Base-by-base conservation (phyloP, 176 grass and related monocot genomes). In the Bromus sterilis region DNA sequence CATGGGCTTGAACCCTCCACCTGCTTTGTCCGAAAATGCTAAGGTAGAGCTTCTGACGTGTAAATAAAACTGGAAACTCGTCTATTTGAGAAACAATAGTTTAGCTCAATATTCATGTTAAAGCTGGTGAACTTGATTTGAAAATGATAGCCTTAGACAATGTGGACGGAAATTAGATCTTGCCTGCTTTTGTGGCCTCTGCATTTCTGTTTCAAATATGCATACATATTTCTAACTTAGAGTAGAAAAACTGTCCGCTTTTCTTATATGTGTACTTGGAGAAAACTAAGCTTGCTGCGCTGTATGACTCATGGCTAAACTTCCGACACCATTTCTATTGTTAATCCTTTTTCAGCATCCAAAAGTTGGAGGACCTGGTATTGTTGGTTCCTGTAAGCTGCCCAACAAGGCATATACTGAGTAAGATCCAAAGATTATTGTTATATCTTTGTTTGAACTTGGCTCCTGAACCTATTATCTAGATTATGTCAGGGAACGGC, bases 311-410 rank as follows among this genome's bases (percentile, higher is more conserved):
- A 60, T 59, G 35, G 64, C 20, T 29, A 2, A 43, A 56, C 81
- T 61, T 16, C 37, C n/a, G 10, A 73, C 56, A 66, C 33, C 12
- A 32, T 49, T 77, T 81, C 43, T 16, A 4, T 77, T 81, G 56
- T 63, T 71, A 6, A 56, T 43, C 24, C 21, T 46, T 62, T 89
- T 91, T 78, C 86, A 95, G 95, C 77, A 85, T 30, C 92, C 92
- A 46, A 98, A 89, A 88, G 73, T 95, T 86, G 92, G 92, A 89
- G 90, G 95, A 71, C 86, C 84, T 87, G 95, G 95, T 88, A 89
- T 98, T 60, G 76, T 89, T 80, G 95, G 95, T 66, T 83, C 56
- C 0, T 93, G 62, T 72, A 68, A 89, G 32, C 57, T 79, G 33
- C 80, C 81, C 59, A 86, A 78, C 65, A 83, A 79, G 39, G 56